Evolutionary conservation across 2,329 filamentous ascomycete species (phyloP).

Genomic region (Hypoxylon sp.): DNA sequence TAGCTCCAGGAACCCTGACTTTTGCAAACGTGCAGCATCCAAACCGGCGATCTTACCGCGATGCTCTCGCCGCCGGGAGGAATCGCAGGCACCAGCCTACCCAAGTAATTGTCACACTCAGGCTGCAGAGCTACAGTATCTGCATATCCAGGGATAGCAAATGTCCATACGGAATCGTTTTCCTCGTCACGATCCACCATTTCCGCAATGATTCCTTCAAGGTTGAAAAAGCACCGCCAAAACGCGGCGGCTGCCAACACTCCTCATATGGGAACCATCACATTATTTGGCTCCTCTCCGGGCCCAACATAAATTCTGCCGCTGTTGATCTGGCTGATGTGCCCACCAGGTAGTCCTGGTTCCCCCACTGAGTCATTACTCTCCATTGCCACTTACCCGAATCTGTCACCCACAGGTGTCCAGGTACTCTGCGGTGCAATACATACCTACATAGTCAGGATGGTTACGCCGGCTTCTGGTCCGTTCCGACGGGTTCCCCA

Average conservation of each 20-base stretch:
- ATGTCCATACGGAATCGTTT: conserved; percentile 29
- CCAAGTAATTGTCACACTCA: conserved; percentile 30
- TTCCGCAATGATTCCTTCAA: conserved; percentile 26
- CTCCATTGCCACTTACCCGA: conserved; percentile 37
- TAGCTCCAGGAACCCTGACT: conserved; percentile 35
- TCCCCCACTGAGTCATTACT: conserved; percentile 36
- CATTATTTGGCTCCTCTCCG: conserved; percentile 36
- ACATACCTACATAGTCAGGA: too few species aligned
- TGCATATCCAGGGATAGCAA: conserved; percentile 27
- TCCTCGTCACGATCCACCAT: conserved; percentile 33
- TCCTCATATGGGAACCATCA: conserved; percentile 24
- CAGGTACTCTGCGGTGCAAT: conserved; percentile 19
- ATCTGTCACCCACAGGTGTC: conserved; percentile 33
- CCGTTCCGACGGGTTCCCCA: conserved; percentile 30
- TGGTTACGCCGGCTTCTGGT: conserved; percentile 24
- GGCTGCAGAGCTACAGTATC: conserved; percentile 26
- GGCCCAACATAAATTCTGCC: conserved; percentile 25
- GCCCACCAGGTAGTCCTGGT: conserved; percentile 32
- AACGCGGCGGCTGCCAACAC: conserved; percentile 28
- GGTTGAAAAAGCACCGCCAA: conserved; percentile 21
- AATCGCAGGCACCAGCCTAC: conserved; percentile 35
- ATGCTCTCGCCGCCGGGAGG: conserved; percentile 26
- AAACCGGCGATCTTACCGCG: conserved; percentile 26
- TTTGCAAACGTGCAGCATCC: conserved; percentile 34
- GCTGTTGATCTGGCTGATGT: conserved; percentile 36